Percentiles rank a stretch among this genome's conserved stretches.
Conservation (phyloP, 768 basidiomycete genomes). For the Tephrocybe sp. region DNA sequence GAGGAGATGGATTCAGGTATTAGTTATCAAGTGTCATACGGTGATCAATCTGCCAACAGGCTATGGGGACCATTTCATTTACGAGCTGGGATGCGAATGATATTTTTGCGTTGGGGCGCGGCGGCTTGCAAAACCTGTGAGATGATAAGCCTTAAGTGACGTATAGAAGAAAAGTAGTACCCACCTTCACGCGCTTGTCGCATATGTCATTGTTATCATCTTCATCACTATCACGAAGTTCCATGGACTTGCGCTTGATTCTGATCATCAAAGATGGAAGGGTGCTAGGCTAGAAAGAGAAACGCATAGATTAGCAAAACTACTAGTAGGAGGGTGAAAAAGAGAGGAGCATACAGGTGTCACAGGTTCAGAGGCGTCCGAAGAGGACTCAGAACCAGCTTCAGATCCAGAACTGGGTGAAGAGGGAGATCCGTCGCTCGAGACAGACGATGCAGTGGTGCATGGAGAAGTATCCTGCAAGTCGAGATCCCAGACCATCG, state of each 20-base stretch:
- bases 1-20: too few species aligned
- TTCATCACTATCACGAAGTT: conserved; percentile 15
- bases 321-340: neutral
- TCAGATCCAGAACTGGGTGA: conserved; percentile 10
- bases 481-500: conserved; percentile 21
- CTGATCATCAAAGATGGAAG: conserved; percentile 23
- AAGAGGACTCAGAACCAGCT: conserved; percentile 14
- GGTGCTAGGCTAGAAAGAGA: neutral
- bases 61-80: neutral
- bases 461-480: conserved; percentile 11
- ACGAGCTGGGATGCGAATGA: conserved; percentile 17
- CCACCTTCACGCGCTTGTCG: conserved; percentile 41
- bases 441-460: conserved; percentile 6
- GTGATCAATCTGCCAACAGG: conserved; percentile 6
- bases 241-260: conserved; percentile 35
- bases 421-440: neutral
- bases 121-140: conserved; percentile 14
- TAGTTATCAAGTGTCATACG: neutral
- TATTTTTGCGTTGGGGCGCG: conserved; percentile 12
- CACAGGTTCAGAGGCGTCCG: conserved; percentile 21
- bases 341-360: conserved; percentile 26
- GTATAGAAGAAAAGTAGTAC: neutral
- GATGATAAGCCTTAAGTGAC: neutral
- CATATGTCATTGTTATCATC: conserved; percentile 7
- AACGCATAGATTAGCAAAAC: neutral